These are phyloP conservation scores for Cryptococcus sp. DNA, from an alignment of 1,284 basidiomycete species.

Conservation along the genomic window DNA sequence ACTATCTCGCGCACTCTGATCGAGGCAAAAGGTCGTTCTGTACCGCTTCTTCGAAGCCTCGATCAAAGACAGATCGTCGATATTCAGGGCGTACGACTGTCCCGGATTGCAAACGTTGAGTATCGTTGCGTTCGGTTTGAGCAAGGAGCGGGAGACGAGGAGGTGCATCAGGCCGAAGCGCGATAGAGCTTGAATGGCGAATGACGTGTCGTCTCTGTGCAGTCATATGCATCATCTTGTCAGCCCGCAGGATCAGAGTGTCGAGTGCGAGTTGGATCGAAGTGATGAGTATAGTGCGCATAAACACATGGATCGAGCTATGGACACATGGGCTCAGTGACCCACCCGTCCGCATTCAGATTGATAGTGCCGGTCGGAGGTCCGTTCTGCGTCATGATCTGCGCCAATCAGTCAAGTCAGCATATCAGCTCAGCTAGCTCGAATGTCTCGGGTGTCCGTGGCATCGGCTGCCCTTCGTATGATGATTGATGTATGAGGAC, in stretches of 20 bases:
- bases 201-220: neutral
- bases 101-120: neutral
- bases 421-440: too few species aligned
- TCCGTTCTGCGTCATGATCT: conserved; percentile 1
- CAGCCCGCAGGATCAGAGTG: too few species aligned
- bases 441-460: too few species aligned
- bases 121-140: neutral
- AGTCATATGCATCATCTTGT: too few species aligned
- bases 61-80: neutral
- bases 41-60: neutral
- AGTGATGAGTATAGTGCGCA: too few species aligned
- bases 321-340: too few species aligned
- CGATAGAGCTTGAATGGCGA: neutral
- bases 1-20: neutral
- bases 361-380: neutral
- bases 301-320: too few species aligned
- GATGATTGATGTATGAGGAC: neutral
- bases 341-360: neutral
- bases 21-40: neutral
- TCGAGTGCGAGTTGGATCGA: too few species aligned
- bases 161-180: neutral
- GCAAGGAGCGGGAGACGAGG: neutral
- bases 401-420: neutral
- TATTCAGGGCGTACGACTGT: neutral
- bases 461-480: too few species aligned